These are phyloP conservation scores for Waltiozyma sp. DNA, from an alignment of 1,139 yeast species.

Conservation along the genomic window DNA sequence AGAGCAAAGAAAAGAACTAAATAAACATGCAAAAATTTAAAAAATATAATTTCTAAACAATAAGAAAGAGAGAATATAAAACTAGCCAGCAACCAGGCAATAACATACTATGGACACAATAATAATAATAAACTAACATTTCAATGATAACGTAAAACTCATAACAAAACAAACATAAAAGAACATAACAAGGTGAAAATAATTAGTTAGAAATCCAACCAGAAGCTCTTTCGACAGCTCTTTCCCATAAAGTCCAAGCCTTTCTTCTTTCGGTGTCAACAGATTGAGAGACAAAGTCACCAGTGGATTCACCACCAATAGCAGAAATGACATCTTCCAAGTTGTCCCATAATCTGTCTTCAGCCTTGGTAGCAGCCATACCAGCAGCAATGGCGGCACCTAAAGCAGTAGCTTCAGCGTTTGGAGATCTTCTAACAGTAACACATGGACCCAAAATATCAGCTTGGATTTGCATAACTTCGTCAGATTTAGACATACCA, in stretches of 20 bases:
- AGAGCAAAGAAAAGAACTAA: no score
- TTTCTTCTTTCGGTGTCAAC: slow-evolving; percentile 50
- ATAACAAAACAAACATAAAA: slow-evolving; percentile 1
- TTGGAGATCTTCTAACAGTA: slow-evolving; percentile 68
- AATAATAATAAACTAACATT: background rate
- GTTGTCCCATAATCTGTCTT: slow-evolving; percentile 60
- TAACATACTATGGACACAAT: slow-evolving; percentile 3
- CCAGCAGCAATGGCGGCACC: slow-evolving; percentile 98
- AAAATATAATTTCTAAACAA: no score
- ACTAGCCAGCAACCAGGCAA: slow-evolving; percentile 2
- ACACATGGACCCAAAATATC: slow-evolving; percentile 84
- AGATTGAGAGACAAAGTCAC: slow-evolving; percentile 49
- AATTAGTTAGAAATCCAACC: slow-evolving; percentile 47
- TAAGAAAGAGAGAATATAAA: slow-evolving; percentile 1
- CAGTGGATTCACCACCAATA: slow-evolving; percentile 25
- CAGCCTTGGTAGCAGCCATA: slow-evolving; percentile 43
- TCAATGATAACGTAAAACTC: background rate
- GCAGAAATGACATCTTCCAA: slow-evolving; percentile 47
- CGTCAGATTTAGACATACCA: slow-evolving; percentile 89
- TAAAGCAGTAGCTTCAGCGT: slow-evolving; percentile 86
- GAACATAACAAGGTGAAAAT: background rate
- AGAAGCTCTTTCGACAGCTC: slow-evolving; percentile 63
- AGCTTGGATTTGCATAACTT: slow-evolving; percentile 90
- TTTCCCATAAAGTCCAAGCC: slow-evolving; percentile 71
- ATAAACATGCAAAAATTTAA: no score